Evolutionary conservation across 805 yeast species (phyloP).

Genomic region (Metschnikowia kofuensis): DNA sequence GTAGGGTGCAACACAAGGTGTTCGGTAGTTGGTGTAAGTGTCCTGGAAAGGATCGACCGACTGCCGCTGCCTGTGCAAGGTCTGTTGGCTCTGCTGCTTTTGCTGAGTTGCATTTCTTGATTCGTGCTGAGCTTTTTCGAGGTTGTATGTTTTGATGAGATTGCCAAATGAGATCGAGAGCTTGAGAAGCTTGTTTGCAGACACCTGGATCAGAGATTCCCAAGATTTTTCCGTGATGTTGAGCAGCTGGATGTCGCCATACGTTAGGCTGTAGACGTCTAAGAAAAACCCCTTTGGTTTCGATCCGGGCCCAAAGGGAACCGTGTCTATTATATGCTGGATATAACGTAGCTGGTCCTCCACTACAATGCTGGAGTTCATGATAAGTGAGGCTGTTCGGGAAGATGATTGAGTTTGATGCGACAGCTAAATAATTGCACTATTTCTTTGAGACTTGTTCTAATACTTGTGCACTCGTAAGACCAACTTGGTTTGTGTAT

Average conservation of each 20-base stretch:
- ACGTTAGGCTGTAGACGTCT: constrained; percentile 28
- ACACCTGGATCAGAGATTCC: constrained; percentile 27
- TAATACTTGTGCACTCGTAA: no score
- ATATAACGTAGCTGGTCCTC: constrained; percentile 27
- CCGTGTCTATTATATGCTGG: constrained; percentile 27
- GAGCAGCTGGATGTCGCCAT: constrained; percentile 22
- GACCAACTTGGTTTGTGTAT: no score
- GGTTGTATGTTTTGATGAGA: constrained; percentile 32
- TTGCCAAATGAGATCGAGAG: constrained; percentile 43
- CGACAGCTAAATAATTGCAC: no score
- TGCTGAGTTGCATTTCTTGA: constrained; percentile 20
- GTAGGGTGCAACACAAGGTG: constrained; percentile 15
- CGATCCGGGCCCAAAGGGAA: constrained; percentile 31
- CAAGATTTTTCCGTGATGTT: constrained; percentile 18
- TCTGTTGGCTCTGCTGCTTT: constrained; percentile 6
- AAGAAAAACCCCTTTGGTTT: constrained; percentile 23
- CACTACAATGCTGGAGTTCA: constrained; percentile 18
- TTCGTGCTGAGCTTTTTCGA: constrained; percentile 30
- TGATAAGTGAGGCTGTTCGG: neutral
- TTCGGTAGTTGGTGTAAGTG: constrained; percentile 1
- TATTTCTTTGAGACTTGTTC: no score
- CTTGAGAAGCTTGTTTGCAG: constrained; percentile 36
- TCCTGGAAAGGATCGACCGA: constrained; percentile 16
- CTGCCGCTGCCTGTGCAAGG: constrained; percentile 6
- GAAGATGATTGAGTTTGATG: neutral